Base-by-base conservation (phyloP, 192 early-diverging fungal genomes). In the Coemansia sp. region DNA sequence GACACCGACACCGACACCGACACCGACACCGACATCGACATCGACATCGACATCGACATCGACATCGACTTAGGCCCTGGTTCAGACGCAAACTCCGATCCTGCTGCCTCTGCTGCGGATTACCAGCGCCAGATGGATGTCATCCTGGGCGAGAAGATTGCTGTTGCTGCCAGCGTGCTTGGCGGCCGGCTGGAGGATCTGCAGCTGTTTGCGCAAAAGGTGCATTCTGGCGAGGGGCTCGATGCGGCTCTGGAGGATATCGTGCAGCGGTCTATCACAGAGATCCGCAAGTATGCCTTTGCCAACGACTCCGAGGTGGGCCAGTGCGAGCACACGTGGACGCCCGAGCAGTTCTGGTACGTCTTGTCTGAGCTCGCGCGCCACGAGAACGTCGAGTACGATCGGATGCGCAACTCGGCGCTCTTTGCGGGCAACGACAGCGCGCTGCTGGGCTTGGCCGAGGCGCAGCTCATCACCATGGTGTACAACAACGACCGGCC, bases 171-270 rank as follows among this genome's bases (percentile, higher is more conserved):
- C 13, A 49, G 74, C 19, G 79, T 79, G 1, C 74, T 99, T 11
- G 97, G 95, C 22, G 97, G 97, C 15, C 82, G 97, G 14, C 64
- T 95, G 14, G 90, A 86, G 26, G 94, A 99, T 71, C 66, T 99
- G 26, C 85, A 93, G 64, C 56, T 92, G 10, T 82, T 96, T 58
- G 83, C 93, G 26, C 87, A 91, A 48, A 97, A 97, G 58, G 86
- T 97, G 32, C 80, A 87, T 35, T 78, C 87, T 5, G 88, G 91
- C 17, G 67, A 67, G 45, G 41, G 36, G 18, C 32, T 58, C 3
- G 29, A 65, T 64, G 90, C 82, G 26, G 89, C 94, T 2, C 81
- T 93, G 43, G 67, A 89, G 50, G 91, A 95, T 53, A 89, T 99
- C 27, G 76, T 97, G 15, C 48, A 71, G 15, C 80, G 86, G 38